These are phyloP conservation scores for Aspergillus sp. DNA, from an alignment of 2,329 filamentous ascomycete genomes.

Conservation along the genomic window DNA sequence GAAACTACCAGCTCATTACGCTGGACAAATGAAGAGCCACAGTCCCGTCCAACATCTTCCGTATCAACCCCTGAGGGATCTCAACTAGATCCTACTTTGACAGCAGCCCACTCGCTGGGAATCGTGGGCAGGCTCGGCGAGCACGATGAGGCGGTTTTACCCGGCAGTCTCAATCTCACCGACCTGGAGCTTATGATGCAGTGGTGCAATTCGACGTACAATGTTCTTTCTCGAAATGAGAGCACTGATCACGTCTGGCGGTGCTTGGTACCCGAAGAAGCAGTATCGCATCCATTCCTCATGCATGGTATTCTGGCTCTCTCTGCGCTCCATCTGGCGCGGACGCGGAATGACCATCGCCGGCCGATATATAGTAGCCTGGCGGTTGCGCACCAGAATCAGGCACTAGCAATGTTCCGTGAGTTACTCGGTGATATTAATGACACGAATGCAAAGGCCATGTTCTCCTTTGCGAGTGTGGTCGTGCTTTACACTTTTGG, in stretches of 20 bases:
- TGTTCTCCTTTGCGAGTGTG: slow-evolving; percentile 34
- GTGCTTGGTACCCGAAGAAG: slow-evolving; percentile 25
- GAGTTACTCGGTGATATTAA: slow-evolving; percentile 26
- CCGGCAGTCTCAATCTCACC: slow-evolving; percentile 34
- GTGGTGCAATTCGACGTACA: slow-evolving; percentile 32
- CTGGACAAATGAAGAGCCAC: slow-evolving; percentile 25
- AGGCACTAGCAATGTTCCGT: slow-evolving; percentile 29
- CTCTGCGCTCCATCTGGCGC: slow-evolving; percentile 29
- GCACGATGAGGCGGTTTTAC: slow-evolving; percentile 5
- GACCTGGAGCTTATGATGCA: slow-evolving; percentile 40
- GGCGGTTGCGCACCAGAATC: slow-evolving; percentile 31
- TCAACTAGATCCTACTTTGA: slow-evolving; percentile 9
- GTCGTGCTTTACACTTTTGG: slow-evolving; percentile 35
- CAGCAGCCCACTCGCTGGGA: slow-evolving; percentile 17
- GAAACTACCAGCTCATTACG: slow-evolving; percentile 23
- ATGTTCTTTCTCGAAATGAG: slow-evolving; percentile 20
- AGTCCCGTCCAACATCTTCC: slow-evolving; percentile 9
- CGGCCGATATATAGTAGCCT: slow-evolving; percentile 26
- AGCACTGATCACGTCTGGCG: slow-evolving; percentile 30
- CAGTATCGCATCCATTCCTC: slow-evolving; percentile 26
- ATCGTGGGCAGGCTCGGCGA: slow-evolving; percentile 17
- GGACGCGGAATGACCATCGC: slow-evolving; percentile 19
- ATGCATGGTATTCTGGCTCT: slow-evolving; percentile 33
- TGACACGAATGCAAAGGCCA: slow-evolving; percentile 31
- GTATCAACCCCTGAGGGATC: slow-evolving; percentile 14